Base-by-base conservation (phyloP, 176 grass and related monocot species). In the Tillandsia fasciculata region DNA sequence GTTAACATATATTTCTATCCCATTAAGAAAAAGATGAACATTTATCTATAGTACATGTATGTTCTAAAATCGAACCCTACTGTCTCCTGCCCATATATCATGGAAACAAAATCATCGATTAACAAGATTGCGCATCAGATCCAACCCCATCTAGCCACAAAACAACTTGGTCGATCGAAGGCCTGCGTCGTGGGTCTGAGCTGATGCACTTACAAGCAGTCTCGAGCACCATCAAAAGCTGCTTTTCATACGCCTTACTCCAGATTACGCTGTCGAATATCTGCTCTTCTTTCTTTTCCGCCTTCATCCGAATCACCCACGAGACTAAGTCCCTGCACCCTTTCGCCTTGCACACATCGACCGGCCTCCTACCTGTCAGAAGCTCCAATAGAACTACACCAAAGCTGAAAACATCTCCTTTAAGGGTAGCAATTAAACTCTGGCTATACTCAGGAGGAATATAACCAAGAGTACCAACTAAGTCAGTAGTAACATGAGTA, bases 381-480 rank as follows among this genome's bases (percentile, higher is more conserved):
- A 96, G 81, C 57, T 96, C 92, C 72, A 96, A 83, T 64, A 92
- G 52, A 65, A 92, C 92, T 57, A 96, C 88, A 10, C 92, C 88
- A 12, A 92, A 92, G 77, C 92, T 96, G 63, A 91, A 96, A 49
- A 96, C 86, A 2, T 96, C 92, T 47, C 92, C 92, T 84, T 85
- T 91, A 1, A 82, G 67, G 11, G 88, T 96, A 18, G 92, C 92
- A 4, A 81, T 96, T 72, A 96, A 57, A 1, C 79, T 74, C 47
- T 96, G 88, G 58, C 88, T 89, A 61, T 96, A 96, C 70, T 96
- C 92, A 0, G 92, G 92, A 11, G 92, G 92, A 66, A 96, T 96
- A 64, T 96, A 96, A 1, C 92, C 92, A 64, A 96, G 63, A 49
- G 88, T 96, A 56, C 92, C 92, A 26, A 96, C 88, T 13, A 96